Percentiles rank a stretch among this genome's conserved stretches.
phyloP scores from a whole-genome alignment of 352 stramenopile species.

The Globisporangium barbulae region DNA sequence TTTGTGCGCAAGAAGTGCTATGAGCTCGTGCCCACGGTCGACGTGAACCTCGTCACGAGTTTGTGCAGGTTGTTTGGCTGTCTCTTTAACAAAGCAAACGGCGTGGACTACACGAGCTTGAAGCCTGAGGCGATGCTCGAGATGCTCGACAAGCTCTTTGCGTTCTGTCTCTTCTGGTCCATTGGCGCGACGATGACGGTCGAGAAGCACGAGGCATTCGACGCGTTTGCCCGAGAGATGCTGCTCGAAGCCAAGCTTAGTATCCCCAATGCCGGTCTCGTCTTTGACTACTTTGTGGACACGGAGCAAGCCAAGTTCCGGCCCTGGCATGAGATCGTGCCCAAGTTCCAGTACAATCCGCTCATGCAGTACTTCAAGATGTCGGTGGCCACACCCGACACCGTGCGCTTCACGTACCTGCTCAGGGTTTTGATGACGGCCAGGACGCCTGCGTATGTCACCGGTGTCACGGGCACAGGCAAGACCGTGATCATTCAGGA shows the following conservation, averaged over 20 bases:
- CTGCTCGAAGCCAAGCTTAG: slow-evolving; percentile 47
- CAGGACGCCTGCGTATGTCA: slow-evolving; percentile 86
- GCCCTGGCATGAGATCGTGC: slow-evolving; percentile 60
- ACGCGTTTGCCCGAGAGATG: slow-evolving; percentile 71
- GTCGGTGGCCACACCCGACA: slow-evolving; percentile 73
- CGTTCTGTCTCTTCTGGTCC: slow-evolving; percentile 91
- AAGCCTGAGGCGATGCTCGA: slow-evolving; percentile 45
- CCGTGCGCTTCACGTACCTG: slow-evolving; percentile 65
- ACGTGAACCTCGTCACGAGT: slow-evolving; percentile 87
- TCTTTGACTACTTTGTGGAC: slow-evolving; percentile 90
- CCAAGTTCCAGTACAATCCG: slow-evolving; percentile 62
- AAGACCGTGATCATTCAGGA: slow-evolving; percentile 89
- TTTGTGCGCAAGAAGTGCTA: slow-evolving; percentile 76
- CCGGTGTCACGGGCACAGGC: slow-evolving; percentile 84
- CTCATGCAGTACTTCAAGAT: slow-evolving; percentile 76
- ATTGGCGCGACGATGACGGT: slow-evolving; percentile 82
- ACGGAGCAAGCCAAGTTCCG: slow-evolving; percentile 40
- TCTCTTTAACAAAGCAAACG: slow-evolving; percentile 57
- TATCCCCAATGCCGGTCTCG: slow-evolving; percentile 52
- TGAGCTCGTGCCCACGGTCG: slow-evolving; percentile 86
- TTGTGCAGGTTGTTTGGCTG: slow-evolving; percentile 85
- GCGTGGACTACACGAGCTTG: slow-evolving; percentile 26
- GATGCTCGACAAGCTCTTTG: slow-evolving; percentile 77
- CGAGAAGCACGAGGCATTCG: slow-evolving; percentile 72
- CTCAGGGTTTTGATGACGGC: slow-evolving; percentile 49